phyloP scores from a whole-genome alignment of 805 yeast genomes.

The Myxozyma geophila region DNA sequence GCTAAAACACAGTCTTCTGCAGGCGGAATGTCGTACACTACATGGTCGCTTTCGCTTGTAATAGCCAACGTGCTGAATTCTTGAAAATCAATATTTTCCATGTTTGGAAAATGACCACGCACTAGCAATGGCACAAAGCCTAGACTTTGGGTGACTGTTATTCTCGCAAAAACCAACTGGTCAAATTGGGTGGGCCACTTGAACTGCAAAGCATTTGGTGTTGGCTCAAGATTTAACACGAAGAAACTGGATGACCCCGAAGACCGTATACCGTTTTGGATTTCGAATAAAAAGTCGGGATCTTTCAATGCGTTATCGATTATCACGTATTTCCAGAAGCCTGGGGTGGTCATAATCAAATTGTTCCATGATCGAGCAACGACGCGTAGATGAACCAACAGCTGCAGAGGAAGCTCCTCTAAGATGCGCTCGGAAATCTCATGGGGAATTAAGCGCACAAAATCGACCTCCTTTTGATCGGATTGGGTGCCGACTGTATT shows the following conservation, averaged over 20 bases:
- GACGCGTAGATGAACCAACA: conserved; percentile 8
- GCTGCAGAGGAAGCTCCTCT: conserved; percentile 3
- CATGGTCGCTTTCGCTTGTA: conserved; percentile 4
- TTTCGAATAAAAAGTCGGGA: conserved; percentile 3
- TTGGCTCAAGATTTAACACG: conserved; percentile 5
- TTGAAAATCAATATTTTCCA: conserved; percentile 5
- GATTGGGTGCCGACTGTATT: neutral
- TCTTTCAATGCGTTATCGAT: conserved; percentile 7
- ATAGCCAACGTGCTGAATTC: conserved; percentile 8
- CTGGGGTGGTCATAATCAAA: conserved; percentile 2
- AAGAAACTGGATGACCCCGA: neutral
- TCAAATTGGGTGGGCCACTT: conserved; percentile 11
- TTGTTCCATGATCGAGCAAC: conserved; percentile 11
- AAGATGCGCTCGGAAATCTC: conserved; percentile 10
- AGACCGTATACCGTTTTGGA: neutral
- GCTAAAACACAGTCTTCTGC: neutral
- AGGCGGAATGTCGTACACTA: conserved; percentile 15
- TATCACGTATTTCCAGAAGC: conserved; percentile 6
- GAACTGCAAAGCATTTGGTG: conserved; percentile 11
- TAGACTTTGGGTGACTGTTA: conserved; percentile 10
- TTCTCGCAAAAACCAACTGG: conserved; percentile 8
- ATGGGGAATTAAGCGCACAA: neutral
- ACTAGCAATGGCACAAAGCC: conserved; percentile 16
- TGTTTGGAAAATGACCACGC: conserved; percentile 14
- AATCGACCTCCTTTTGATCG: neutral